phyloP scores from a whole-genome alignment of 192 early-diverging fungal genomes.

The Funneliformis mosseae region DNA sequence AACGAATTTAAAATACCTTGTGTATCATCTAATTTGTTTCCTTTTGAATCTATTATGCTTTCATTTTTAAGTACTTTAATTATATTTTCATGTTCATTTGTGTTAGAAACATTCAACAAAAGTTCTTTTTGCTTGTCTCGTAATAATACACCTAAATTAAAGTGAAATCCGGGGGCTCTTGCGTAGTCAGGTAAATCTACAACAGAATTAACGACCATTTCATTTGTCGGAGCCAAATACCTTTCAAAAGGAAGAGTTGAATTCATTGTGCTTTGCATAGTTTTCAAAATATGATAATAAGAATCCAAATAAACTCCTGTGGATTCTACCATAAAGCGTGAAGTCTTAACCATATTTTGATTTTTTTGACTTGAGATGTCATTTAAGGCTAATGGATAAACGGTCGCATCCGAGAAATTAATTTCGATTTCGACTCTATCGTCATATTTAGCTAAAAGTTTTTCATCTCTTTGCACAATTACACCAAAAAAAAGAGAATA shows the following conservation, averaged over 20 bases:
- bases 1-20: constrained; percentile 38
- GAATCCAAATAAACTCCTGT: constrained; percentile 41
- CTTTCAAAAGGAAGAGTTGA: constrained; percentile 43
- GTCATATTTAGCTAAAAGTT: constrained; percentile 33
- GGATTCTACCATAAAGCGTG: constrained; percentile 45
- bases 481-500: constrained; percentile 37
- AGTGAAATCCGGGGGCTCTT: constrained; percentile 37
- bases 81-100: not conserved
- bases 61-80: constrained; percentile 10
- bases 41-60: not conserved
- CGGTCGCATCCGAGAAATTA: constrained; percentile 36
- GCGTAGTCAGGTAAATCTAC: constrained; percentile 45
- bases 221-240: constrained; percentile 40
- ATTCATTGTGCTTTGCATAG: constrained; percentile 37
- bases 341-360: not conserved
- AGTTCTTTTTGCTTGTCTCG: constrained; percentile 12
- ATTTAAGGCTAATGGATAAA: constrained; percentile 35
- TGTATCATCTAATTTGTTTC: constrained; percentile 46
- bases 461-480: constrained; percentile 38
- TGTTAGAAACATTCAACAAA: constrained; percentile 26
- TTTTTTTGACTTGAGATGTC: constrained; percentile 1
- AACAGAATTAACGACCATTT: not conserved
- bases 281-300: constrained; percentile 42
- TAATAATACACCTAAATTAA: constrained; percentile 34
- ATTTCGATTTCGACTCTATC: constrained; percentile 35